These are phyloP conservation scores for Aureobasidium pullulans DNA, from an alignment of 2,329 filamentous ascomycete species.

Conservation along the genomic window DNA sequence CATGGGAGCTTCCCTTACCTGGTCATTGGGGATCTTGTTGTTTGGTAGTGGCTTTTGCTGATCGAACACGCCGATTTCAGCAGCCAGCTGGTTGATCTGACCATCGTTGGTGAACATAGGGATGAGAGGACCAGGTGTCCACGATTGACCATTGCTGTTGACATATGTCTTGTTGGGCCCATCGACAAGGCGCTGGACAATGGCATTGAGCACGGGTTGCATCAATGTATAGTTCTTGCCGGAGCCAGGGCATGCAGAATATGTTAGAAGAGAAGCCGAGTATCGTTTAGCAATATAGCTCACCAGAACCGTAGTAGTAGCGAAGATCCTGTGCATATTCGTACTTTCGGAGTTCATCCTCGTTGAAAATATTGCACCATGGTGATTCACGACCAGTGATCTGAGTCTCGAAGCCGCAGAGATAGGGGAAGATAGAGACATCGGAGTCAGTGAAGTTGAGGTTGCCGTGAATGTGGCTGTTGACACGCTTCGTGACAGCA, in stretches of 20 bases:
- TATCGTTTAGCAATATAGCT: neutral
- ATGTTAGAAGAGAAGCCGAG: conserved; percentile 19
- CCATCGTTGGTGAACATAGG: conserved; percentile 60
- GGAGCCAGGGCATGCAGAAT: conserved; percentile 49
- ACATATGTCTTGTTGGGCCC: conserved; percentile 46
- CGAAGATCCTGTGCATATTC: conserved; percentile 60
- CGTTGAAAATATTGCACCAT: conserved; percentile 54
- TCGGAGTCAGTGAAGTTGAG: conserved; percentile 43
- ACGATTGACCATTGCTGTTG: conserved; percentile 39
- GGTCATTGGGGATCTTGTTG: conserved; percentile 37
- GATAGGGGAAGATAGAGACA: conserved; percentile 53
- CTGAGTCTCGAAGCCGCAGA: conserved; percentile 62
- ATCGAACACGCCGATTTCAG: conserved; percentile 56
- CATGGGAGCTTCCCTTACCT: neutral
- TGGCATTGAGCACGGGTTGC: conserved; percentile 51
- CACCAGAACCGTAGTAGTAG: conserved; percentile 42
- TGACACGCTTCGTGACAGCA: conserved; percentile 47
- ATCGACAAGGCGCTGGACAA: conserved; percentile 46
- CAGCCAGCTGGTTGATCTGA: conserved; percentile 55
- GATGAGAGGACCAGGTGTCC: conserved; percentile 49
- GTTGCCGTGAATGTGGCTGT: conserved; percentile 46
- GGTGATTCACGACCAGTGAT: conserved; percentile 52
- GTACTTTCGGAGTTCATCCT: conserved; percentile 53
- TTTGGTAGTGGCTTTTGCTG: conserved; percentile 43
- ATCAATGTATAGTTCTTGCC: conserved; percentile 51